Evolutionary conservation across 352 stramenopile species (phyloP), one percentile per base, ranked within the genome.

Genomic region (Pythium aquatile): DNA sequence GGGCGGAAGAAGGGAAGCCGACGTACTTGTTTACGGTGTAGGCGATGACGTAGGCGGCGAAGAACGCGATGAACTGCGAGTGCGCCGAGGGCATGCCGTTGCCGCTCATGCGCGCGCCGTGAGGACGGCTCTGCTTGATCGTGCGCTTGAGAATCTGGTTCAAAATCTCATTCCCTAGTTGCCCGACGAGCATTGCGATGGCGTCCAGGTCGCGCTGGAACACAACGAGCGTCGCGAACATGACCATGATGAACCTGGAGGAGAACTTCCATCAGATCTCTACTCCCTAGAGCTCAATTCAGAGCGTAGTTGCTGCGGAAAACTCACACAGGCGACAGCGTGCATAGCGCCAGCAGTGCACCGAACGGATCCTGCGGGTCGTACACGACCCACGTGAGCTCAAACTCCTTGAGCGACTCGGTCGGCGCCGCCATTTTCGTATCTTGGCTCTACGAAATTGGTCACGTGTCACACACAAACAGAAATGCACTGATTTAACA

Each of bases 341-440:
- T 92, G 55, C 82, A 83, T 44, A 95, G 79, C 58, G 87, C 87
- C 39, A 93, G 66, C 35, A 90, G 28, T 20, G 69, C 70, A 20
- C 87, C 87, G 17, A 90, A 70, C 9, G 83, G 81, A 54, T 95
- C 87, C 24, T 65, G 67, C 7, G 79, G 77, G 58, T 95, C 82
- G 65, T 95, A 95, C 29, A 90, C 78, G 48, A 95, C 87, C 83
- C 83, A 93, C 46, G 85, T 93, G 70, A 87, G 80, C 76, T 92
- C 81, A 60, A 93, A 92, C 58, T 84, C 78, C 63, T 90, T 78
- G 35, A 90, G 66, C 62, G 64, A 52, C 54, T 67, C 58, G 56
- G 37, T 57, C 28, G 35, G 57, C 42, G 61, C 30, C 33, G 66
- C 49, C 9, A n/a, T 51, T 20, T 14, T 65, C 24, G 4, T 42